Evolutionary conservation across 768 basidiomycete species (phyloP).

Genomic region (Terana coerulea): DNA sequence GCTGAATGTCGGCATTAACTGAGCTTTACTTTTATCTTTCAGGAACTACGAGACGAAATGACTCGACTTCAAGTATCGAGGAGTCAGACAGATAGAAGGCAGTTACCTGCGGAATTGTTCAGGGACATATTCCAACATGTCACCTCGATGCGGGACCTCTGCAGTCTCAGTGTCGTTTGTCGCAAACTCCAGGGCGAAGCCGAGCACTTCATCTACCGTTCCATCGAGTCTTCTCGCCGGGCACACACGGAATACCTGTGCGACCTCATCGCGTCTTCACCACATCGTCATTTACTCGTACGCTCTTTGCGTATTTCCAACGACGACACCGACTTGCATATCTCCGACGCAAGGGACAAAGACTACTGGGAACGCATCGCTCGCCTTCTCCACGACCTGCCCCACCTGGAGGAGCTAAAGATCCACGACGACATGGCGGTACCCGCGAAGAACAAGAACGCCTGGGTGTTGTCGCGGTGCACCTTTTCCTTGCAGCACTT

Average conservation of each 20-base stretch:
- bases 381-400: slow-evolving; percentile 12
- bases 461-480: slow-evolving; percentile 14
- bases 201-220: slow-evolving; percentile 15
- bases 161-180: slow-evolving; percentile 13
- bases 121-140: slow-evolving; percentile 15
- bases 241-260: slow-evolving; percentile 12
- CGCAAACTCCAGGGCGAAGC: slow-evolving; percentile 11
- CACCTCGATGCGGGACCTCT: slow-evolving; percentile 13
- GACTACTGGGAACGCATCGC: slow-evolving; percentile 17
- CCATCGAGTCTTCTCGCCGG: slow-evolving; percentile 8
- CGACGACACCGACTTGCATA: background rate
- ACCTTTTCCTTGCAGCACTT: slow-evolving; percentile 15
- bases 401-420: slow-evolving; percentile 14
- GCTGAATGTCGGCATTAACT: too few relatives aligned
- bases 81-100: too few relatives aligned
- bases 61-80: too few relatives aligned
- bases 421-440: slow-evolving; percentile 14
- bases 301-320: slow-evolving; percentile 15
- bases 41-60: too few relatives aligned
- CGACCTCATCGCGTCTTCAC: slow-evolving; percentile 11
- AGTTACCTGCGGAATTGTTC: slow-evolving; percentile 15
- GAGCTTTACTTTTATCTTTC: too few relatives aligned
- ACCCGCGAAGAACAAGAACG: slow-evolving; percentile 8
- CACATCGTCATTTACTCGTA: slow-evolving; percentile 12
- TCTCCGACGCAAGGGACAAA: background rate